Evolutionary conservation across 1,139 yeast genomes (phyloP), one percentile per base, ranked within the genome.

Genomic region (Cylindricascospora bacillispora): DNA sequence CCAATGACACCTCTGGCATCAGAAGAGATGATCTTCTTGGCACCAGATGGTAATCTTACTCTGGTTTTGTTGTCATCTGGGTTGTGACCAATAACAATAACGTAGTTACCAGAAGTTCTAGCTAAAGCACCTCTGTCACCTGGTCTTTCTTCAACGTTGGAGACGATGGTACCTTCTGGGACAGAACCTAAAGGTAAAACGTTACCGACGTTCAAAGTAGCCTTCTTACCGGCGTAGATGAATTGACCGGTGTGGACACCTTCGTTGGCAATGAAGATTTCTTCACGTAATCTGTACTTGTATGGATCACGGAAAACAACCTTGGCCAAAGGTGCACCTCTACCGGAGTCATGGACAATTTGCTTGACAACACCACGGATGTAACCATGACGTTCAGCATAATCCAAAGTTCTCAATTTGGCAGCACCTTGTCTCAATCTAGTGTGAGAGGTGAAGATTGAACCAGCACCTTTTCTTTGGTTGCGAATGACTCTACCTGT

Each of bases 401-500:
- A 89, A 69, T 89, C 98, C 68, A 89, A 80, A 64, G 94, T 80
- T 79, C 98, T 83, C 67, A 86, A 80, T 81, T 86, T 89, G 66
- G 99, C 99, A 64, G 98, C 97, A 67, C 98, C 99, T 74, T 92
- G 82, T 80, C 98, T 83, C 68, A 92, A 83, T 73, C 97, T 89
- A 76, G 97, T 89, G 89, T 86, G 94, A 61, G 98, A 77, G 67
- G 93, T 81, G 85, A 92, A 92, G 78, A 92, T 85, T 62, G 97
- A 86, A 64, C 98, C 98, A 71, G 95, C 97, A 79, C 97, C 97
- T 75, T 92, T 92, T 83, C 99, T 86, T 81, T 92, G 98, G 79
- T 92, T 89, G 75, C 98, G 93, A 76, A 92, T 92, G 73, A 92
- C 99, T 80, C 98, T 89, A 82, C 98, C 97, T 79, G 62, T 60